phyloP scores from a whole-genome alignment of 73 alveolate genomes.

The Paramecium bursaria region DNA sequence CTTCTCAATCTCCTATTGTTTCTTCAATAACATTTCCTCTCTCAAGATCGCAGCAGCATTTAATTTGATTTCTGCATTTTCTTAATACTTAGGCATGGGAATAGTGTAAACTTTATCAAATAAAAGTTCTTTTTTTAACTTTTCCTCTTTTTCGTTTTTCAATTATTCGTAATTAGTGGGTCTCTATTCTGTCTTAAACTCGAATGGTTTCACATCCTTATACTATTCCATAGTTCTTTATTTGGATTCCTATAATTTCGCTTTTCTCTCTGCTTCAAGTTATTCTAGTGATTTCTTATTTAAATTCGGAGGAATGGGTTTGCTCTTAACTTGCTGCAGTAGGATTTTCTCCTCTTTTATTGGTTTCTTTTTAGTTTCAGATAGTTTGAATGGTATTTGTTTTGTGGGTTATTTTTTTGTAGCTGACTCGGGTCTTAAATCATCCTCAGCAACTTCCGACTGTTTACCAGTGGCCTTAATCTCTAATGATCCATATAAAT shows the following conservation, averaged over 20 bases:
- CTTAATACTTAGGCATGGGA: slow-evolving; percentile 84
- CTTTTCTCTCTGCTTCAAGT: slow-evolving; percentile 78
- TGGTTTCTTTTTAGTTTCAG: slow-evolving; percentile 93
- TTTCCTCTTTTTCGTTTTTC: slow-evolving; percentile 80
- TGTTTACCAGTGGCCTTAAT: slow-evolving; percentile 81
- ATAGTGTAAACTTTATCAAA: slow-evolving; percentile 69
- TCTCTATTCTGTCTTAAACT: slow-evolving; percentile 80
- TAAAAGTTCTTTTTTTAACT: slow-evolving; percentile 74
- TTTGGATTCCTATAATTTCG: slow-evolving; percentile 77
- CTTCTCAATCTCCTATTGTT: slow-evolving; percentile 91
- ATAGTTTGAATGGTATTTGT: slow-evolving; percentile 92
- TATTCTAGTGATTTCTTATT: slow-evolving; percentile 86
- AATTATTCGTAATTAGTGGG: slow-evolving; percentile 80
- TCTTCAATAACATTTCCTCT: slow-evolving; percentile 93
- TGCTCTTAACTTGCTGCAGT: slow-evolving; percentile 79
- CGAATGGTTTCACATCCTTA: slow-evolving; percentile 75
- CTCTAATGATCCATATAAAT: slow-evolving; percentile 74
- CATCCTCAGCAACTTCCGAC: slow-evolving; percentile 70
- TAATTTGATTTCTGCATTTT: slow-evolving; percentile 89
- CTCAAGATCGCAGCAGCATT: slow-evolving; percentile 97
- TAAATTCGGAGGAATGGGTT: slow-evolving; percentile 87
- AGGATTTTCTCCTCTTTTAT: slow-evolving; percentile 90
- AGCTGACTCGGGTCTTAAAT: slow-evolving; percentile 69
- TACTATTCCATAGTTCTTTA: slow-evolving; percentile 73
- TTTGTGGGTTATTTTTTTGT: slow-evolving; percentile 85